Evolutionary conservation across 164 flowering plant species (phyloP), one percentile per base, ranked within the genome.

Genomic region (Brasenia schreberi): DNA sequence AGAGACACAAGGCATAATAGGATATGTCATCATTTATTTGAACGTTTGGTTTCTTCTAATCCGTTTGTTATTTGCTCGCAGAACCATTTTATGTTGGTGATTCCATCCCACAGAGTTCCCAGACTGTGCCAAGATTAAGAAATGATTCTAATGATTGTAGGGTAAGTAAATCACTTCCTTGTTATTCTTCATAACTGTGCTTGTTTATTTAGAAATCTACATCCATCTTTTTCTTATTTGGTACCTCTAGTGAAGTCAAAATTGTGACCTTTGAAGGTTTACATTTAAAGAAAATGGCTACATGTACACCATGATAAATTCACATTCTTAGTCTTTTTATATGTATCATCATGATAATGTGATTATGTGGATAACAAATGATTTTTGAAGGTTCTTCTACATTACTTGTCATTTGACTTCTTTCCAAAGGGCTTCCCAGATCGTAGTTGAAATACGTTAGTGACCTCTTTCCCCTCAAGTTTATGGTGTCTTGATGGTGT

Each of bases 51-150:
- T 61, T 56, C 43, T 49, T 67, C 59, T 59, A 5, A 61, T 63
- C 58, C 3, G 19, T 65, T 44, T 58, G 53, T 65, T 68, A 65
- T 53, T 49, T 1, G 56, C 56, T 49, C 16, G 56, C 84, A 85
- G 93, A 77, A 61, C 69, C 81, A 65, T 75, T 69, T 71, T 61
- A 76, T 73, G 75, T 69, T 42, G 78, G 72, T 67, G 74, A 77
- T 67, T 72, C 77, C 23, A 39, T 66, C 67, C 43, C 64, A 65
- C 68, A 64, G 49, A 73, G 43, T 63, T 71, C 83, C 72, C 78
- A 73, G 3, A 78, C 74, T 19, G 63, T 74, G 63, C 63, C 77
- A 68, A 75, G 72, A 45, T 62, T 61, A 53, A 53, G 44, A 12
- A 82, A 74, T 75, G 80, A 73, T 64, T 72, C 70, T 7, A 65